Base-by-base conservation (phyloP, 371 early-diverging fungal species). In the Fennellomyces sp. region DNA sequence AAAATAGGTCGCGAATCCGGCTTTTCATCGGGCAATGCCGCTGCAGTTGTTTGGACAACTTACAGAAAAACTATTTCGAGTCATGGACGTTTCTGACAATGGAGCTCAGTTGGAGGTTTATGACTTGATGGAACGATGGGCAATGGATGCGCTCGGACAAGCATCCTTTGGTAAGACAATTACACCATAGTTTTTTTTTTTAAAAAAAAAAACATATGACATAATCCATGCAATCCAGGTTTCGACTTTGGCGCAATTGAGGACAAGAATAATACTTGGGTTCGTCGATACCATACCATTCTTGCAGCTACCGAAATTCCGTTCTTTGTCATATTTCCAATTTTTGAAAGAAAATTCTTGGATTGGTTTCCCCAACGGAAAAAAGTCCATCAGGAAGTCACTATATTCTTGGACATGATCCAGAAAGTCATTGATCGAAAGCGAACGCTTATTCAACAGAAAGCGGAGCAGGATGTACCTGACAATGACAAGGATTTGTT, bases 401-500 rank as follows among this genome's bases (percentile, higher is more conserved):
- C 49, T 10, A 60, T 70, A 15, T 66, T 75, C 57, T 60, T 76
- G 17, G 38, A 38, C 13, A 63, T 76, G 52, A 65, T 82, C 30
- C 76, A 72, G 47, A 25, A 12, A n/a, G 69, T 82, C 23, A 71
- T 80, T n/a, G 73, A 75, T 29, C 58, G 57, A n/a, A 61, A 67
- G 38, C 68, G 71, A 23, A 6, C 21, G 19, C 1, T 49, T 4
- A n/a, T 29, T 52, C 23, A 19, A 33, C 13, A 52, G 4, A 19
- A 45, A 36, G 19, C 56, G 17, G 13, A 35, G 28, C 31, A 51
- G 47, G 15, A 64, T 58, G 27, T 19, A 30, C 33, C 13, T 49
- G 15, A 75, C 78, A 21, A 72, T 71, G 68, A 61, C 38, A 72
- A 74, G 7, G 78, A 78, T 35, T 42, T 82, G 53, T 65, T 82